Percentiles rank a stretch among this genome's conserved stretches.
phyloP scores from a whole-genome alignment of 345 rosid genomes.

The Cardiospermum halicacabum region DNA sequence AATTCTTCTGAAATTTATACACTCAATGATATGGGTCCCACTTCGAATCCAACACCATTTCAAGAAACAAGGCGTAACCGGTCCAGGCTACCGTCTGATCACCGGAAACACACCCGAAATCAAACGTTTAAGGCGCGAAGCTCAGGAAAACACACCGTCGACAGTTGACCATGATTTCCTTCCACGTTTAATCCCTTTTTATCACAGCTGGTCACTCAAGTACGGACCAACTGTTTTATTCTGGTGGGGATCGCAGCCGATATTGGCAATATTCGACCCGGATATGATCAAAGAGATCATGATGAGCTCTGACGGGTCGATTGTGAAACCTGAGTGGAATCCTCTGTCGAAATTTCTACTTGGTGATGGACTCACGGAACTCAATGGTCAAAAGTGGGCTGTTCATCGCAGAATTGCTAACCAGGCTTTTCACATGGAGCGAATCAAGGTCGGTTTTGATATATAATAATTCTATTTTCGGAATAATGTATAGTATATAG shows the following conservation, averaged over 20 bases:
- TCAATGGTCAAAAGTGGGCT: conserved; percentile 53
- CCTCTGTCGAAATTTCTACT: conserved; percentile 59
- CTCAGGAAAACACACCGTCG: conserved; percentile 35
- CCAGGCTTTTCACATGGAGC: conserved; percentile 62
- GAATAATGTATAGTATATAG: too few relatives aligned
- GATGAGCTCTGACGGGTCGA: conserved; percentile 35
- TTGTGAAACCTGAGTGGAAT: conserved; percentile 32
- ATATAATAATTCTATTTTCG: too few relatives aligned
- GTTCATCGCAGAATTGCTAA: conserved; percentile 54
- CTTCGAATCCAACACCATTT: conserved; percentile 56
- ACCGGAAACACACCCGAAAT: conserved; percentile 62
- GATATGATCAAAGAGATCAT: conserved; percentile 57
- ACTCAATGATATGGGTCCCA: conserved; percentile 50
- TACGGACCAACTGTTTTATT: conserved; percentile 61
- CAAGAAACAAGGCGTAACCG: conserved; percentile 39
- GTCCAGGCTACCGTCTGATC: conserved; percentile 56
- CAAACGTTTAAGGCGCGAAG: conserved; percentile 31
- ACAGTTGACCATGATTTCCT: conserved; percentile 35
- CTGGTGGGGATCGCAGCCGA: conserved; percentile 76
- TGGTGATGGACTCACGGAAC: conserved; percentile 57
- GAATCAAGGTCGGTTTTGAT: conserved; percentile 57
- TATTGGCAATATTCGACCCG: conserved; percentile 58
- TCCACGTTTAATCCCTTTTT: conserved; percentile 49
- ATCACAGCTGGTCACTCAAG: conserved; percentile 46
- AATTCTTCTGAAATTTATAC: conserved; percentile 28